phyloP scores from a whole-genome alignment of 2,329 filamentous ascomycete genomes.

The Exophiala lecanii-corni region DNA sequence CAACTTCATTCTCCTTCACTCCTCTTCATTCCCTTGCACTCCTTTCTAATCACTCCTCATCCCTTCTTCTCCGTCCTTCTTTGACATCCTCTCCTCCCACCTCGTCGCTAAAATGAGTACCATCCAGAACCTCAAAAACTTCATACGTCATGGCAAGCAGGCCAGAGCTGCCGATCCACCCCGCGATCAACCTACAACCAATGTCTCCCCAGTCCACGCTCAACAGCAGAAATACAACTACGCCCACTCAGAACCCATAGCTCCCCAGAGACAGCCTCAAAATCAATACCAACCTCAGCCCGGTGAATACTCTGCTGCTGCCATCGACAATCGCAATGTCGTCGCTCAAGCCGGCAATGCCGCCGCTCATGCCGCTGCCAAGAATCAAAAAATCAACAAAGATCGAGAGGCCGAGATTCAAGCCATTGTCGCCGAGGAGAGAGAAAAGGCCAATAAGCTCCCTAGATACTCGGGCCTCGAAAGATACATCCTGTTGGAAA shows the following conservation, averaged over 20 bases:
- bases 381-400: constrained; percentile 53
- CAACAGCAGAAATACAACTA: constrained; percentile 55
- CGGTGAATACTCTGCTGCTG: constrained; percentile 59
- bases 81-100: neutral
- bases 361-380: constrained; percentile 59
- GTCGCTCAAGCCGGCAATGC: constrained; percentile 64
- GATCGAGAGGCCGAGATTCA: constrained; percentile 63
- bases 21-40: neutral
- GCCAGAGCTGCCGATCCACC: constrained; percentile 63
- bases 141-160: constrained; percentile 97
- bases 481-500: constrained; percentile 80
- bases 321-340: constrained; percentile 57
- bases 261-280: constrained; percentile 50
- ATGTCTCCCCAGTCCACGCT: constrained; percentile 60
- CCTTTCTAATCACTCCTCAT: neutral
- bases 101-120: constrained; percentile 51
- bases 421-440: constrained; percentile 86
- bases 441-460: constrained; percentile 77
- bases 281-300: constrained; percentile 35
- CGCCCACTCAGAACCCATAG: constrained; percentile 55
- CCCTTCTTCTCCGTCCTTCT: neutral
- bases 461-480: constrained; percentile 81
- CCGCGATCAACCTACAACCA: constrained; percentile 58
- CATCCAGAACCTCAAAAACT: constrained; percentile 95
- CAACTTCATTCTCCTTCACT: neutral